Conservation (phyloP, 805 yeast species). For the Pichia phayaonensis region DNA sequence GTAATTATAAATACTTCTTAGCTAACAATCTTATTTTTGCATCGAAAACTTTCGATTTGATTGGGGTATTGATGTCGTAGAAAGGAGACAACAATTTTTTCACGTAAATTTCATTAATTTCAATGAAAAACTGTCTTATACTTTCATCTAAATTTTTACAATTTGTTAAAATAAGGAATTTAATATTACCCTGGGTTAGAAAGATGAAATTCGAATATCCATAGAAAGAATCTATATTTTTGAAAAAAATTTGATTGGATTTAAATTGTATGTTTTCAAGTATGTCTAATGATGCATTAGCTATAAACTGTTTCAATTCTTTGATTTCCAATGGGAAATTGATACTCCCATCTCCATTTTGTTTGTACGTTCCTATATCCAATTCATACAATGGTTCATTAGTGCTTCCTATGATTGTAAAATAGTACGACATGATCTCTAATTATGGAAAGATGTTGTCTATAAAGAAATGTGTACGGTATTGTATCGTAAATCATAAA, state of each 20-base stretch:
- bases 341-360: slow-evolving; percentile 56
- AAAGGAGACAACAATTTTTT: slow-evolving; percentile 84
- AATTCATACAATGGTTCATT: slow-evolving; percentile 85
- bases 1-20: slow-evolving; percentile 67
- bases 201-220: slow-evolving; percentile 78
- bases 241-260: slow-evolving; percentile 55
- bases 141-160: slow-evolving; percentile 53
- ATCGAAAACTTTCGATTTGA: slow-evolving; percentile 70
- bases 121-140: slow-evolving; percentile 76
- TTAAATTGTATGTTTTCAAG: slow-evolving; percentile 87
- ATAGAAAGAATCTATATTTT: slow-evolving; percentile 78
- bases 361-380: slow-evolving; percentile 71
- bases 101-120: slow-evolving; percentile 80
- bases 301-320: slow-evolving; percentile 80
- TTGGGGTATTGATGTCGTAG: slow-evolving; percentile 67
- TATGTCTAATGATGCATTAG: slow-evolving; percentile 85
- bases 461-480: too few species aligned
- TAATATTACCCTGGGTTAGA: slow-evolving; percentile 81
- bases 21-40: slow-evolving; percentile 63
- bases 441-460: too few species aligned
- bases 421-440: slow-evolving; percentile 76
- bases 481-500: too few species aligned
- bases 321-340: slow-evolving; percentile 60
- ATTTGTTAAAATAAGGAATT: slow-evolving; percentile 67
- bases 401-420: slow-evolving; percentile 78